phyloP scores from a whole-genome alignment of 495 filamentous ascomycete species.

The Tuber aestivum region DNA sequence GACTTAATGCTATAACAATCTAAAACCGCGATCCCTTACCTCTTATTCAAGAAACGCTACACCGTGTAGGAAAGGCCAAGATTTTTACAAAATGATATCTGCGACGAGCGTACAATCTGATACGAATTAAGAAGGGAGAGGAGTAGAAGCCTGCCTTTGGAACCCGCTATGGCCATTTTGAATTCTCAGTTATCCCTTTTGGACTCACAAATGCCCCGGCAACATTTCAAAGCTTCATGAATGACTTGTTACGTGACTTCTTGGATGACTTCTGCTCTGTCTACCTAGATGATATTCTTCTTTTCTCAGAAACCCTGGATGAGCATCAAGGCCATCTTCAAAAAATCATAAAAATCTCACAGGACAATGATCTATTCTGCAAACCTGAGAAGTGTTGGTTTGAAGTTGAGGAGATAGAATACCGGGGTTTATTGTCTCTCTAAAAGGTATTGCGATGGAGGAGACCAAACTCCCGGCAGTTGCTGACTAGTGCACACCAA shows the following conservation, averaged over 20 bases:
- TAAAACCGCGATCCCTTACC: constrained; percentile 28
- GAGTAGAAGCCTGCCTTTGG: too few species aligned
- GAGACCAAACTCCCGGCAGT: too few species aligned
- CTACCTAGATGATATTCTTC: too few species aligned
- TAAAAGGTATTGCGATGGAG: too few species aligned
- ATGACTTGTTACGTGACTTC: background rate
- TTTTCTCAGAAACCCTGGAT: too few species aligned
- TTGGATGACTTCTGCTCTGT: background rate
- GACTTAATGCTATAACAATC: constrained; percentile 26
- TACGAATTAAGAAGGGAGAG: constrained; percentile 15
- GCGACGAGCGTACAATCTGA: constrained; percentile 9
- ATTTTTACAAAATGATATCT: constrained; percentile 16
- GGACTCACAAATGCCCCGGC: constrained; percentile 11
- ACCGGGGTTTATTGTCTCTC: too few species aligned
- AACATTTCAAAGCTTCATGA: constrained; percentile 10
- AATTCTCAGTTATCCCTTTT: constrained; percentile 14
- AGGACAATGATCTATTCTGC: too few species aligned
- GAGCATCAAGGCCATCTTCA: too few species aligned
- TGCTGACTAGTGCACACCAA: too few species aligned
- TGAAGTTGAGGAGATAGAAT: too few species aligned
- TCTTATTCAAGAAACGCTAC: constrained; percentile 13
- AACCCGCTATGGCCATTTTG: background rate
- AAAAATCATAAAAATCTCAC: too few species aligned
- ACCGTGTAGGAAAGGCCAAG: constrained; percentile 12
- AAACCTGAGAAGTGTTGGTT: too few species aligned